A percentile compares a stretch with the other conserved stretches of the same genome.
Evolutionary conservation across 2,329 filamentous ascomycete genomes (phyloP).

Genomic region (Verticillium nonalfalfae): DNA sequence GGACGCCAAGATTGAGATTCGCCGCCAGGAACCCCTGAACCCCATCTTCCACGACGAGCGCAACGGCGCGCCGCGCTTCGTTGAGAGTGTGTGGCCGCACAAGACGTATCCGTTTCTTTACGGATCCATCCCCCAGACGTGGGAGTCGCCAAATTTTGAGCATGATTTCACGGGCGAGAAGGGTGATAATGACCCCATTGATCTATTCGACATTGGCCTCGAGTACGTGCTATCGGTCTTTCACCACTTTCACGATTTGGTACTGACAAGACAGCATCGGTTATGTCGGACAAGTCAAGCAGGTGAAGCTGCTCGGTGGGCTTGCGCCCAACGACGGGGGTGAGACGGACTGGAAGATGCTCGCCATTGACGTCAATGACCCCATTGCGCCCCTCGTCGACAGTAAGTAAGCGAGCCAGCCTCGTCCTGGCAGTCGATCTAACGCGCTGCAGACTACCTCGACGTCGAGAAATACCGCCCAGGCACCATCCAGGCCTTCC

Average conservation of each 20-base stretch:
- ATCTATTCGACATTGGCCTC: conserved; percentile 31
- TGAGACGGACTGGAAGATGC: conserved; percentile 32
- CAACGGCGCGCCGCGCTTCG: conserved; percentile 26
- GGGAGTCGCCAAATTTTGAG: conserved; percentile 33
- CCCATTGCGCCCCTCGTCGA: conserved; percentile 26
- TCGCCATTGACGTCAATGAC: conserved; percentile 29
- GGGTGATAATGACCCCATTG: conserved; percentile 35
- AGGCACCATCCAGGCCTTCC: conserved; percentile 23
- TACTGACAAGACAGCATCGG: conserved; percentile 14
- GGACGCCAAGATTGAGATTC: conserved; percentile 31
- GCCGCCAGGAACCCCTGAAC: conserved; percentile 30
- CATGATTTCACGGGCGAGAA: conserved; percentile 27
- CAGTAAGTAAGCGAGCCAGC: conserved; percentile 15
- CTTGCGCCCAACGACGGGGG: conserved; percentile 29
- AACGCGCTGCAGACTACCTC: conserved; percentile 17
- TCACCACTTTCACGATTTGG: too few relatives aligned
- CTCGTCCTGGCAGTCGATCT: not conserved
- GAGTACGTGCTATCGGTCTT: conserved; percentile 13
- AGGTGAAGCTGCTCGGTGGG: conserved; percentile 33
- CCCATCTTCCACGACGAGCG: conserved; percentile 35
- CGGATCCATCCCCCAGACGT: conserved; percentile 36
- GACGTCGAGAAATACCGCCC: conserved; percentile 32
- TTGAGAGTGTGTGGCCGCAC: conserved; percentile 35
- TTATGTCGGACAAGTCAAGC: conserved; percentile 30
- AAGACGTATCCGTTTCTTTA: conserved; percentile 36